phyloP scores from a whole-genome alignment of 345 rosid genomes.

The Citrus sinensis region DVS_A1.0 CM039169.1:27962001-27962500 shows the following conservation, averaged over 20 bases:
- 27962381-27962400: background rate
- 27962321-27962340: background rate
- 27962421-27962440: background rate
- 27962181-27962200: background rate
- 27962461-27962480: background rate
- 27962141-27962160: constrained; percentile 1
- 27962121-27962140: constrained; percentile 64
- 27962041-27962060: constrained; percentile 92
- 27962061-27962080: constrained; percentile 83
- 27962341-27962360: background rate
- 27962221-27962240: background rate
- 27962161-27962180: background rate
- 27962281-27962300: background rate
- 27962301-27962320: constrained; percentile 2
- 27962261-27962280: background rate
- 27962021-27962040: constrained; percentile 87
- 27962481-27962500: background rate
- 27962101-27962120: constrained; percentile 94
- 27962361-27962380: background rate
- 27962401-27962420: background rate
- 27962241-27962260: background rate
- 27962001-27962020: constrained; percentile 1
- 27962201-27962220: background rate
- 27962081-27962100: constrained; percentile 84
- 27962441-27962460: background rate